A percentile compares a stretch with the other conserved stretches of the same genome.
Evolutionary conservation across 805 yeast species (phyloP).

Genomic region (Hanseniaspora occidentalis): DNA sequence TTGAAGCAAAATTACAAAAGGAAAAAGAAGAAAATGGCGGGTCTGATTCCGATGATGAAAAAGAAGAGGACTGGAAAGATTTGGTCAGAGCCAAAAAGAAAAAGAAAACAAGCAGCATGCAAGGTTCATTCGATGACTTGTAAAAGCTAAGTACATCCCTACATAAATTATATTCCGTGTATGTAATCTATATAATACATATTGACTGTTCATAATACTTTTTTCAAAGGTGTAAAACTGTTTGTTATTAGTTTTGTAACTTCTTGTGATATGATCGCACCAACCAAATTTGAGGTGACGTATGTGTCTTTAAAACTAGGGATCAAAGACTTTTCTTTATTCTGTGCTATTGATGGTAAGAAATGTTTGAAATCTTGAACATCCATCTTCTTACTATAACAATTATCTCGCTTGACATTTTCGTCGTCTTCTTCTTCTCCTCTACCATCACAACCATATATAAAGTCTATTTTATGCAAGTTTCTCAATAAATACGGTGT

Average conservation of each 20-base stretch:
- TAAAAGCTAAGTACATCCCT: conserved; percentile 14
- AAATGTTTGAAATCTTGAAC: no score
- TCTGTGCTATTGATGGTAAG: no score
- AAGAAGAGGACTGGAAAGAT: conserved; percentile 79
- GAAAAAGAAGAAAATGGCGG: conserved; percentile 32
- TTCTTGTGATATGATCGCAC: conserved; percentile 84
- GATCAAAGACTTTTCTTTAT: no score
- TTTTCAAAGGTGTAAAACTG: conserved; percentile 72
- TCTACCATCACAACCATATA: no score
- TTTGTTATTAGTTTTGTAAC: conserved; percentile 59
- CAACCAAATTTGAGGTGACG: conserved; percentile 64
- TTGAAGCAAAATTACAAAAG: conserved; percentile 29
- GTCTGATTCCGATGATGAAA: conserved; percentile 26
- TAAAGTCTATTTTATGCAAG: no score
- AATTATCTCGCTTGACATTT: no score
- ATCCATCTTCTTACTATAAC: no score
- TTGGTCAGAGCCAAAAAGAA: conserved; percentile 54
- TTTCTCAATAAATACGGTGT: no score
- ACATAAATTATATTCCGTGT: no score
- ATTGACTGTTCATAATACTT: background rate
- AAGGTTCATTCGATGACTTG: conserved; percentile 52
- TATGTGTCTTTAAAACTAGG: no score
- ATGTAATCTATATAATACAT: no score
- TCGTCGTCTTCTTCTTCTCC: no score
- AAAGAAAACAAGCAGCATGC: conserved; percentile 26